phyloP scores from a whole-genome alignment of 176 grass and related monocot species.

The Cenchrus fungigraminus region DNA sequence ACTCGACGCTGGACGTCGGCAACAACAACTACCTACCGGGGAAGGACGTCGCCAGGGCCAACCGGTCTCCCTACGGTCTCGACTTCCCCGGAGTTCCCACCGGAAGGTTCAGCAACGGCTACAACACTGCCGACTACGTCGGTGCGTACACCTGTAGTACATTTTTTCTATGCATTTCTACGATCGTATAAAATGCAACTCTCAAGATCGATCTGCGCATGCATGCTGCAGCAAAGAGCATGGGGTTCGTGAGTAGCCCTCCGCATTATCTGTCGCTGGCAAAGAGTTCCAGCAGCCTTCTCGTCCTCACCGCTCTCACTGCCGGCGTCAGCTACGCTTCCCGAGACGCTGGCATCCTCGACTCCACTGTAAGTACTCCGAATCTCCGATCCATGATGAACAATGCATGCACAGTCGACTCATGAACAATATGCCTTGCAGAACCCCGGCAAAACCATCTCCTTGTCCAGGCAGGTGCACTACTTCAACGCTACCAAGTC shows the following conservation, averaged over 20 bases:
- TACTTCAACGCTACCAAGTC: conserved; percentile 34
- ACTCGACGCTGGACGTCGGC: conserved; percentile 50
- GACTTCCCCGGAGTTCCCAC: conserved; percentile 45
- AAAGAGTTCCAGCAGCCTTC: not conserved
- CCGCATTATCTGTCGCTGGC: not conserved
- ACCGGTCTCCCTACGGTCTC: conserved; percentile 43
- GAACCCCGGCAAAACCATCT: conserved; percentile 6
- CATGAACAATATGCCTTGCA: not conserved
- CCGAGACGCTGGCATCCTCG: not conserved
- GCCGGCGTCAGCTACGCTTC: not conserved
- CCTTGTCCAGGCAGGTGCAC: conserved; percentile 36
- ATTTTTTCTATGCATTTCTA: too few species aligned
- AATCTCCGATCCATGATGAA: too few species aligned
- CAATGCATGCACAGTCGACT: too few species aligned
- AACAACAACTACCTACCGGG: conserved; percentile 51
- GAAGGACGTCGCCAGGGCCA: conserved; percentile 14
- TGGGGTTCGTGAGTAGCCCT: not conserved
- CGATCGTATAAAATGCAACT: not conserved
- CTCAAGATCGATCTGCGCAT: not conserved
- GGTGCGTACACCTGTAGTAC: conserved; percentile 8
- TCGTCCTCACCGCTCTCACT: not conserved
- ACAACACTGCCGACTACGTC: conserved; percentile 49
- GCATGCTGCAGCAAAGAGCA: not conserved
- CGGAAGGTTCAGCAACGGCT: conserved; percentile 64
- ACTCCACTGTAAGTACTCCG: conserved; percentile 25